Evolutionary conservation across 2,329 filamentous ascomycete species (phyloP).

Genomic region (Didymella pomorum): DNA sequence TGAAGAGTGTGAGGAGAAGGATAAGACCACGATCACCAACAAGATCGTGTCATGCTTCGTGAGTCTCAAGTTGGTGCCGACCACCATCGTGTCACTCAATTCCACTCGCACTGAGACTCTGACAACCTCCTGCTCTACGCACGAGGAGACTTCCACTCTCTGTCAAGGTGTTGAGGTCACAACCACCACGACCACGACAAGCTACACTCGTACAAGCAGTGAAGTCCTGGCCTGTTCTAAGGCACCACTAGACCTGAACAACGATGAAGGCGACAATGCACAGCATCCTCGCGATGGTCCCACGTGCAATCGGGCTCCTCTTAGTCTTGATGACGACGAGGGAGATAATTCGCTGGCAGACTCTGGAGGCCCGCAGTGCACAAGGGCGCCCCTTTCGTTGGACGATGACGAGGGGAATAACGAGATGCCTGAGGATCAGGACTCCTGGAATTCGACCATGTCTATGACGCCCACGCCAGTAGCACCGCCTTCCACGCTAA

Average conservation of each 20-base stretch:
- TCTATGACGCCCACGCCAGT: too few relatives aligned
- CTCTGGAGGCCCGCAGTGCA: slow-evolving; percentile 30
- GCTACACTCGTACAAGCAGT: slow-evolving; percentile 5
- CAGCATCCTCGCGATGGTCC: background rate
- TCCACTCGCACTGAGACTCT: slow-evolving; percentile 24
- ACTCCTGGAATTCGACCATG: background rate
- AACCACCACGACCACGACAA: slow-evolving; percentile 23
- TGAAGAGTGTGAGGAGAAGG: too few relatives aligned
- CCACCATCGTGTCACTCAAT: slow-evolving; percentile 17
- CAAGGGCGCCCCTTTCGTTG: slow-evolving; percentile 30
- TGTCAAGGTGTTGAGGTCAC: slow-evolving; percentile 21
- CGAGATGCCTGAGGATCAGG: slow-evolving; percentile 7
- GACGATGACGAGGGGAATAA: slow-evolving; percentile 42
- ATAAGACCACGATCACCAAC: too few relatives aligned
- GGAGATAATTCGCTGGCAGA: slow-evolving; percentile 8
- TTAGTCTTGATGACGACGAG: slow-evolving; percentile 34
- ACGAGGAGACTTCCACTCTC: slow-evolving; percentile 26
- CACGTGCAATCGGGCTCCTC: slow-evolving; percentile 35
- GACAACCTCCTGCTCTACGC: slow-evolving; percentile 28
- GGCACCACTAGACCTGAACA: slow-evolving; percentile 34
- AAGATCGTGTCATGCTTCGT: slow-evolving; percentile 19
- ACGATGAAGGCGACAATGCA: slow-evolving; percentile 42
- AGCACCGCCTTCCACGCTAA: slow-evolving; percentile 1
- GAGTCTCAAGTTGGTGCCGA: slow-evolving; percentile 10
- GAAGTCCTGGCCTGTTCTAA: slow-evolving; percentile 28